Evolutionary conservation across 176 grass and related monocot species (phyloP).

Genomic region (Eleusine indica): DNA sequence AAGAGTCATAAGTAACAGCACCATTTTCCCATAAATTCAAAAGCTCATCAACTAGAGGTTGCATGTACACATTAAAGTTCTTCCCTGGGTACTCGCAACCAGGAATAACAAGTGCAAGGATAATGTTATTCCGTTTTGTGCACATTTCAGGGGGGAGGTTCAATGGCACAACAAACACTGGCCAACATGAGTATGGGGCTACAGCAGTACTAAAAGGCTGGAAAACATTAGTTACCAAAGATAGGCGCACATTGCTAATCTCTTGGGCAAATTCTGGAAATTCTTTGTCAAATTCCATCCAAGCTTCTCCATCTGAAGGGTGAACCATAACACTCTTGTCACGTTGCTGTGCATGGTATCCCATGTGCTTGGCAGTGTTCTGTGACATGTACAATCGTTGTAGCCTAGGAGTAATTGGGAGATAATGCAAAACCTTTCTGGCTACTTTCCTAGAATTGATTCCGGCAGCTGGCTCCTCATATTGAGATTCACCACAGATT

Average conservation of each 20-base stretch:
- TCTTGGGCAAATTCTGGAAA: background rate
- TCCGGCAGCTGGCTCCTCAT: background rate
- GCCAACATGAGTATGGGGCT: no score
- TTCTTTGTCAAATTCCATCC: conserved; percentile 14
- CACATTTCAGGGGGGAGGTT: no score
- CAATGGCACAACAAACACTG: no score
- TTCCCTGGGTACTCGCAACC: no score
- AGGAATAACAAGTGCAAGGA: no score
- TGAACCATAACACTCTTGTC: conserved; percentile 8
- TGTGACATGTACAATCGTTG: background rate
- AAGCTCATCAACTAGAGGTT: no score
- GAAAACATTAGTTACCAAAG: conserved; percentile 6
- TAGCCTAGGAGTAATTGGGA: background rate
- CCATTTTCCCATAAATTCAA: no score
- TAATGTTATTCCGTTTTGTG: no score
- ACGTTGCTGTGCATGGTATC: background rate
- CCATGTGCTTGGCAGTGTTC: background rate
- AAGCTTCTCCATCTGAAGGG: conserved; percentile 22
- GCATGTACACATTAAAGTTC: no score
- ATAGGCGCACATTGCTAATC: background rate
- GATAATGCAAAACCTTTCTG: background rate
- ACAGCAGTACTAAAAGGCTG: background rate
- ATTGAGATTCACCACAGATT: background rate
- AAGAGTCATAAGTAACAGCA: no score
- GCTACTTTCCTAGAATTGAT: background rate